A percentile compares a stretch with the other conserved stretches of the same genome.
phyloP scores from a whole-genome alignment of 306 rosid genomes.

The Dicorynia guianensis region DNA sequence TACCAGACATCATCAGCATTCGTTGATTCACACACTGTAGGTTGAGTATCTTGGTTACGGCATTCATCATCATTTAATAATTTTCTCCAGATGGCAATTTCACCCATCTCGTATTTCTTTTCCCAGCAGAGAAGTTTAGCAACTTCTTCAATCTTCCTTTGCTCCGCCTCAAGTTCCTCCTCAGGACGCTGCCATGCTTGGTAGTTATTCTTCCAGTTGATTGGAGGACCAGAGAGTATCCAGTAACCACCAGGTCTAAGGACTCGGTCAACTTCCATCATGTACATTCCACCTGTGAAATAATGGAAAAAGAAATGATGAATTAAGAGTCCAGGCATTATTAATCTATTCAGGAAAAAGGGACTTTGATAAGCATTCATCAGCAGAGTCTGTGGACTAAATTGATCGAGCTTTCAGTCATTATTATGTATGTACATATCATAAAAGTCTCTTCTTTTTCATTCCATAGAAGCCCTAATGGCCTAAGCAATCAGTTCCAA shows the following conservation, averaged over 20 bases:
- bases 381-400: constrained; percentile 2
- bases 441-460: neutral
- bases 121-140: constrained; percentile 87
- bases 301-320: constrained; percentile 27
- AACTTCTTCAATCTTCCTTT: constrained; percentile 71
- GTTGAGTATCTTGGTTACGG: constrained; percentile 52
- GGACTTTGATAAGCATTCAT: constrained; percentile 3
- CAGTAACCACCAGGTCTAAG: constrained; percentile 93
- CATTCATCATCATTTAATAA: constrained; percentile 47
- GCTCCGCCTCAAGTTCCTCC: constrained; percentile 78
- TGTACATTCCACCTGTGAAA: constrained; percentile 74
- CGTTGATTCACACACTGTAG: constrained; percentile 53
- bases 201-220: constrained; percentile 68
- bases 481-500: constrained; percentile 7
- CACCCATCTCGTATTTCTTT: constrained; percentile 84
- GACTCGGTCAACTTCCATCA: constrained; percentile 91
- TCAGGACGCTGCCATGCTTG: constrained; percentile 73
- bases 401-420: constrained; percentile 6
- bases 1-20: constrained; percentile 70
- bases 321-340: constrained; percentile 1
- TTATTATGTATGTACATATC: constrained; percentile 16
- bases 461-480: neutral
- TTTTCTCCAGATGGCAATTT: constrained; percentile 82
- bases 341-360: constrained; percentile 3
- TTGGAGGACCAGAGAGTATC: constrained; percentile 88